phyloP scores from a whole-genome alignment of 2,329 filamentous ascomycete species.

The Rhexocercosporidium sp. region DNA sequence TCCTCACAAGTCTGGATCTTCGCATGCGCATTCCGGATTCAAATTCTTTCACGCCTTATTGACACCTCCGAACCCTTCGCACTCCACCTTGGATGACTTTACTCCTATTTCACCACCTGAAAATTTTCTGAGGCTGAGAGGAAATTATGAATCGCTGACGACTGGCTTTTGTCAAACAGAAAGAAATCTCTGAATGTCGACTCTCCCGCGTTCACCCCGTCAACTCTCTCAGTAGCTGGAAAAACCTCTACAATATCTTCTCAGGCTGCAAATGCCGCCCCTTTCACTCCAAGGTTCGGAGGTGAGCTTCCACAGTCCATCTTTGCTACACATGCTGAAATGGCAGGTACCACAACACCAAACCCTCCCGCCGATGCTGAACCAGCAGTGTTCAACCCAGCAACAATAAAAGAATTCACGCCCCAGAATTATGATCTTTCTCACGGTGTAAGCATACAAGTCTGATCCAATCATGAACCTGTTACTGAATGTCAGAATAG shows the following conservation, averaged over 20 bases:
- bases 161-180: conserved; percentile 30
- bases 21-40: too few species aligned
- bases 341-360: conserved; percentile 43
- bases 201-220: conserved; percentile 91
- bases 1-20: too few species aligned
- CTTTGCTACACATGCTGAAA: not conserved
- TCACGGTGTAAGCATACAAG: conserved; percentile 48
- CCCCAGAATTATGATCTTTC: conserved; percentile 60
- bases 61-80: too few species aligned
- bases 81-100: too few species aligned
- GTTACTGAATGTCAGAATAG: conserved; percentile 41
- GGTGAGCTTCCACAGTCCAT: conserved; percentile 32
- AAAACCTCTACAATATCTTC: conserved; percentile 83
- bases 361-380: conserved; percentile 42
- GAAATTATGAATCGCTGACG: not conserved
- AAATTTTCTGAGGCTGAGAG: not conserved
- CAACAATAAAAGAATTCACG: conserved; percentile 63
- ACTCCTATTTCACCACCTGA: not conserved
- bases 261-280: conserved; percentile 85
- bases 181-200: conserved; percentile 93
- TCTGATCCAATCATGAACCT: not conserved
- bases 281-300: conserved; percentile 73
- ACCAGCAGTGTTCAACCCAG: conserved; percentile 58
- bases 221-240: conserved; percentile 51
- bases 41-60: too few species aligned